Percentiles rank a stretch among this genome's conserved stretches.
Conservation (phyloP, 2,329 filamentous ascomycete genomes). For the Rutstroemia sp. region DNA sequence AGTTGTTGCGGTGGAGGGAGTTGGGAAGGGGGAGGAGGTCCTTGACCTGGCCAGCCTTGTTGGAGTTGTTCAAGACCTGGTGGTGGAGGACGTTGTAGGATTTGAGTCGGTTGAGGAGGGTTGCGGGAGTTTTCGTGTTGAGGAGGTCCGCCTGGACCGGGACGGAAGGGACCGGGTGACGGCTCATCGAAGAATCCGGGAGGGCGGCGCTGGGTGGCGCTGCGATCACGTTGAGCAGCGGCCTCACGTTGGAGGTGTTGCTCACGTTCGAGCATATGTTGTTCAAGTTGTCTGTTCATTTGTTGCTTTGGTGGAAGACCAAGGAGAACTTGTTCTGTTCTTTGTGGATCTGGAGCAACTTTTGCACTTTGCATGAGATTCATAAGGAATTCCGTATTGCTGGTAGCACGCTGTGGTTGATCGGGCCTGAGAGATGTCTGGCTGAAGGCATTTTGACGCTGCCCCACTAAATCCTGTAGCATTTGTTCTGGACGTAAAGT, state of each 20-base stretch:
- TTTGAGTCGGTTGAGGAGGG: constrained; percentile 50
- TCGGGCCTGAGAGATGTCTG: constrained; percentile 43
- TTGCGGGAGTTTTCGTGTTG: constrained; percentile 24
- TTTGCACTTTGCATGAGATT: constrained; percentile 64
- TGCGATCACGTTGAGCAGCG: constrained; percentile 23
- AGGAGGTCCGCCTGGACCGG: constrained; percentile 23
- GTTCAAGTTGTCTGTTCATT: constrained; percentile 33
- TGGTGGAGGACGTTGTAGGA: constrained; percentile 54
- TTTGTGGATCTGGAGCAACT: constrained; percentile 41
- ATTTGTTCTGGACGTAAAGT: constrained; percentile 49
- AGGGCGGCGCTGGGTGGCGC: constrained; percentile 30
- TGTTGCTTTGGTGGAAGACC: constrained; percentile 33
- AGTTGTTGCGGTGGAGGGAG: constrained; percentile 33
- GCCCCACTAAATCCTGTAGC: constrained; percentile 51
- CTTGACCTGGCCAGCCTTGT: constrained; percentile 25
- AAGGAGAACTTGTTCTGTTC: constrained; percentile 46
- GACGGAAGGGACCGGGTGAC: constrained; percentile 15
- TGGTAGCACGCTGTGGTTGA: constrained; percentile 35
- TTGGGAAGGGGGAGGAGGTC: constrained; percentile 12
- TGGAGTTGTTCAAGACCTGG: constrained; percentile 51
- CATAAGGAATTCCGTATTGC: constrained; percentile 78
- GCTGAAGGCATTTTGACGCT: constrained; percentile 49
- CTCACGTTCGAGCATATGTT: constrained; percentile 38
- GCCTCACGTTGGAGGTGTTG: constrained; percentile 27
- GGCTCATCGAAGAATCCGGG: constrained; percentile 29